Base-by-base conservation (phyloP, 176 grass and related monocot genomes). In the Elaeis guineensis region DNA sequence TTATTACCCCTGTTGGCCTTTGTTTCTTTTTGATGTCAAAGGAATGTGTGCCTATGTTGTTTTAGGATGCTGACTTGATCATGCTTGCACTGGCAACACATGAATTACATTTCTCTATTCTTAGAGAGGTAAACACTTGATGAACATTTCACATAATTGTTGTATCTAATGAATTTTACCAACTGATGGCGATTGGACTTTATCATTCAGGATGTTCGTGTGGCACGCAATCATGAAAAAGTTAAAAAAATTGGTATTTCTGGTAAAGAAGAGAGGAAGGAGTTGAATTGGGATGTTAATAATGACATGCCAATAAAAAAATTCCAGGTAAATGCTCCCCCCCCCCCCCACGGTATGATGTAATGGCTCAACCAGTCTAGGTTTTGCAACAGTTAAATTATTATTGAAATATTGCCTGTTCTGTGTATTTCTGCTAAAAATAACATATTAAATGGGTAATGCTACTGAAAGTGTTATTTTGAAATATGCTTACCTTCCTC, bases 41-140 rank as follows among this genome's bases (percentile, higher is more conserved):
- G 23, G 21, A 57, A 35, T 74, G 14, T 51, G 57, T 17, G 17
- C 62, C 21, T 50, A 49, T 28, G 74, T 52, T 26, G 44, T 81
- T 76, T 24, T 69, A 95, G 86, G 91, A 95, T 72, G 86, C 83
- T 0, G 83, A 96, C 21, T 70, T 90, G 3, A 85, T 90, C 52
- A 96, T 96, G 86, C 86, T 96, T 7, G 80, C 86, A 32, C 71
- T 96, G 67, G 83, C 91, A 55, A 90, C 78, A 49, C 86, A 96
- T 5, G 83, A 96, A 63, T 51, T 90, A 14, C 83, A 87, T 59
- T 90, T 90, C 50, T 87, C 91, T 26, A 82, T 96, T 72, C 21
- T 96, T 65, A 55, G 83, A 32, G 90, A 95, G 80, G 77, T 87
- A 44, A 64, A 32, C 30, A 16, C 30, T 70, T 70, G 7, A 48